Base-by-base conservation (phyloP, 306 rosid genomes). In the Corylus americana region DNA sequence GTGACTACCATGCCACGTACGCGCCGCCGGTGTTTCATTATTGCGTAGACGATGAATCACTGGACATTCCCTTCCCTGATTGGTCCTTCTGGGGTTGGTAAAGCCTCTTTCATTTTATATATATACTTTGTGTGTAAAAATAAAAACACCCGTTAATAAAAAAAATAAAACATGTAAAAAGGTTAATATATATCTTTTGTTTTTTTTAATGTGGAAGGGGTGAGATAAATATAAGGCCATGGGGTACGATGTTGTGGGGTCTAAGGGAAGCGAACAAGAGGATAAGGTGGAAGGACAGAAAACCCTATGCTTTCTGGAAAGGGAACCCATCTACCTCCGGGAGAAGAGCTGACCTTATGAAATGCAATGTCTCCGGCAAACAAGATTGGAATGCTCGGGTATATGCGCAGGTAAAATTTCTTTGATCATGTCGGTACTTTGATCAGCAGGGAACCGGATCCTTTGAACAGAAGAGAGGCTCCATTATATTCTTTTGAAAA, bases 1-100 rank as follows among this genome's bases (percentile, higher is more conserved):
- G 1, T 0, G 6, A 20, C 25, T 81, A 62, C 2, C 35, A 71
- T 8, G 50, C 31, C 17, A 50, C 10, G 29, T 55, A 66, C 55
- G 81, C 83, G 17, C 91, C 91, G 8, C 89, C 91, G 4, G 5
- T 88, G 18, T 88, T 88, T 70, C 91, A 86, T 77, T 88, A 86
- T 2, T 83, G 91, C 82, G 88, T 80, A 25, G 70, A 84, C 0
- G 68, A 81, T 4, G 13, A 73, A 13, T 51, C 85, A 1, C 59
- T 74, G 29, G 91, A 88, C 22, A 86, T 88, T 67, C 88, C 82
- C 39, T 86, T 88, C 71, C 91, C 91, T 47, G 91, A 88, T 1
- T 88, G 91, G 91, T 42, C 86, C 80, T 88, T 83, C 85, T 88
- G 89, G 91, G 91, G 89, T 66, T 86, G 91, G 91, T 88, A 88